Percentiles rank a stretch among this genome's conserved stretches.
Evolutionary conservation across 2,329 filamentous ascomycete genomes (phyloP).

Genomic region (Fusarium sp.): DNA sequence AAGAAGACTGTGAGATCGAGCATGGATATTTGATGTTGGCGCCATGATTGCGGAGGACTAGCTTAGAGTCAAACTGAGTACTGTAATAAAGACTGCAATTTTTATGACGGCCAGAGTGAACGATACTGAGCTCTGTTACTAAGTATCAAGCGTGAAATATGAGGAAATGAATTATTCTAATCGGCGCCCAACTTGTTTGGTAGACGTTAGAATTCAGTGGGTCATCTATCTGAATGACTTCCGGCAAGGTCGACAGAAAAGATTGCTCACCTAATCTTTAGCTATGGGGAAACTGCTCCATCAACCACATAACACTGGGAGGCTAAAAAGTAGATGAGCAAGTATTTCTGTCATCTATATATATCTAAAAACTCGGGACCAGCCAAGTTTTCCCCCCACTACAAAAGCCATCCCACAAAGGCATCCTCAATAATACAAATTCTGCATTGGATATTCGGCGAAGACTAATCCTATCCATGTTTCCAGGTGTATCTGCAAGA

Average conservation of each 20-base stretch:
- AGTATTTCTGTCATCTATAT: background rate
- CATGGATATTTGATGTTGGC: constrained; percentile 69
- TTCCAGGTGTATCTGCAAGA: background rate
- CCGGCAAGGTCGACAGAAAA: background rate
- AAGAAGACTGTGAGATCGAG: constrained; percentile 85
- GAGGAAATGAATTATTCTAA: constrained; percentile 10
- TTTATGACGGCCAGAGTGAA: too few species aligned
- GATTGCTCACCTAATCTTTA: background rate
- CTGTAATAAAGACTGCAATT: background rate
- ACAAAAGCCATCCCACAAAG: background rate
- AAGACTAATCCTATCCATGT: background rate
- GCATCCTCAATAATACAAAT: background rate
- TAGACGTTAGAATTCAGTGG: constrained; percentile 38
- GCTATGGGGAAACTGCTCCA: background rate
- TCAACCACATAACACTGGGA: background rate
- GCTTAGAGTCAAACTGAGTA: background rate
- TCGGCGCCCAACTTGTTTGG: constrained; percentile 14
- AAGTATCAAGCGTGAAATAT: background rate
- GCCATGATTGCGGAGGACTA: constrained; percentile 57
- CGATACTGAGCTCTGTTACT: background rate
- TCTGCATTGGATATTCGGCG: background rate
- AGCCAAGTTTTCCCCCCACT: background rate
- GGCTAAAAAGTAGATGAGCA: background rate
- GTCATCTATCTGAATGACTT: constrained; percentile 7
- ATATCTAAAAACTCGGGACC: background rate